Conservation (phyloP, 2,329 filamentous ascomycete species). For the Thermothelomyces thermophilus region DNA sequence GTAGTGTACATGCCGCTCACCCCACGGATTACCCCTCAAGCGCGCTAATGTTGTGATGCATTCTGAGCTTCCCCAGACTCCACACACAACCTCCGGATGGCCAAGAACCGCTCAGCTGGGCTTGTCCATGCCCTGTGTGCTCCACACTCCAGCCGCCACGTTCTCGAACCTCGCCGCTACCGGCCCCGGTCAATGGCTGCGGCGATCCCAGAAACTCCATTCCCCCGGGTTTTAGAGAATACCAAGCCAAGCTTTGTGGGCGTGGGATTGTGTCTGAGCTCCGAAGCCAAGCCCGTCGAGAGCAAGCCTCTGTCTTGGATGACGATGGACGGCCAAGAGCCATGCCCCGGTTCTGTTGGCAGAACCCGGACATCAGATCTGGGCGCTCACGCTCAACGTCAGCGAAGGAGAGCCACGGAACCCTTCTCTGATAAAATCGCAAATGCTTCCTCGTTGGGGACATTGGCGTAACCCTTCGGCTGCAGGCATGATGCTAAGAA, state of each 20-base stretch:
- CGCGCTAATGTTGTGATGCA: background rate
- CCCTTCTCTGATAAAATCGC: too few relatives aligned
- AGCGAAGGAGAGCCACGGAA: too few relatives aligned
- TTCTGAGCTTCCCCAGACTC: conserved; percentile 12
- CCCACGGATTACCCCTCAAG: too few relatives aligned
- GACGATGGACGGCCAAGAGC: background rate
- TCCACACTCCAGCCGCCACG: conserved; percentile 6
- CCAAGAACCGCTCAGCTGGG: conserved; percentile 5
- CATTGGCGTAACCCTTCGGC: too few relatives aligned
- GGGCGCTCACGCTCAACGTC: too few relatives aligned
- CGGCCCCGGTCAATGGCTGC: background rate
- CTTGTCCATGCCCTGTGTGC: background rate
- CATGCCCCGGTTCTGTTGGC: background rate
- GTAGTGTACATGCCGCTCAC: too few relatives aligned
- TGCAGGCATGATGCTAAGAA: too few relatives aligned
- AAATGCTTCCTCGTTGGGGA: too few relatives aligned
- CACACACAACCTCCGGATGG: conserved; percentile 7
- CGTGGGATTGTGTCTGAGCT: background rate
- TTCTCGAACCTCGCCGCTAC: conserved; percentile 12
- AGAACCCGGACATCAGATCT: too few relatives aligned
- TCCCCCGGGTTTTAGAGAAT: conserved; percentile 10
- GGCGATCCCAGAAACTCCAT: background rate
- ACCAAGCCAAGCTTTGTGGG: background rate
- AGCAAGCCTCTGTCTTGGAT: conserved; percentile 4
- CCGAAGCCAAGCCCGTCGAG: background rate